Percentiles rank a stretch among this genome's conserved stretches.
Evolutionary conservation across 495 filamentous ascomycete species (phyloP).

Genomic region (Tuber aestivum): DNA sequence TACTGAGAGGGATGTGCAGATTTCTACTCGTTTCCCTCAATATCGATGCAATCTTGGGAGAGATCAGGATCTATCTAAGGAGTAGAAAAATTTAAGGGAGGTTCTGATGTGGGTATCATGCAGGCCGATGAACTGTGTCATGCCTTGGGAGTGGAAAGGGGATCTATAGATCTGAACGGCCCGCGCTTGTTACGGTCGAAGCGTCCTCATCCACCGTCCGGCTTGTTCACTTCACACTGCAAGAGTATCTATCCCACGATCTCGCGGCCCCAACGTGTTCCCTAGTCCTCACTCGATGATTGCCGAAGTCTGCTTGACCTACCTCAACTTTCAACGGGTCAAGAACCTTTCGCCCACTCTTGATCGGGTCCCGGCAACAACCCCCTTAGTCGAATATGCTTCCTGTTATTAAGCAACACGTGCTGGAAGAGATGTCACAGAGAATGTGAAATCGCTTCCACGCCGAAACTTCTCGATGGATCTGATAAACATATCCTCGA

Average conservation of each 20-base stretch:
- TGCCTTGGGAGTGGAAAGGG: background rate
- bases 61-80: background rate
- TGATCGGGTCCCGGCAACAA: background rate
- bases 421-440: background rate
- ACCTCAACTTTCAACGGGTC: constrained; percentile 3
- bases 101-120: background rate
- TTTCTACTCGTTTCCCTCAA: constrained; percentile 5
- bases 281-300: background rate
- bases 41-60: background rate
- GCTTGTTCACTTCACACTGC: background rate
- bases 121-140: background rate
- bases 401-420: constrained; percentile 1
- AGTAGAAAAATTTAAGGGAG: background rate
- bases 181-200: background rate
- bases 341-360: constrained; percentile 6
- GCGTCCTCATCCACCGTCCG: constrained; percentile 1
- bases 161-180: background rate
- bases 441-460: background rate
- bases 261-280: background rate
- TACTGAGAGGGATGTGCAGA: background rate
- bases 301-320: constrained; percentile 3
- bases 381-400: background rate
- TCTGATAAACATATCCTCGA: background rate
- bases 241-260: background rate
- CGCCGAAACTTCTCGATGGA: background rate